A percentile compares a stretch with the other conserved stretches of the same genome.
Conservation (phyloP, 2,329 filamentous ascomycete species). For the Atkinsonella hypoxylon region DNA sequence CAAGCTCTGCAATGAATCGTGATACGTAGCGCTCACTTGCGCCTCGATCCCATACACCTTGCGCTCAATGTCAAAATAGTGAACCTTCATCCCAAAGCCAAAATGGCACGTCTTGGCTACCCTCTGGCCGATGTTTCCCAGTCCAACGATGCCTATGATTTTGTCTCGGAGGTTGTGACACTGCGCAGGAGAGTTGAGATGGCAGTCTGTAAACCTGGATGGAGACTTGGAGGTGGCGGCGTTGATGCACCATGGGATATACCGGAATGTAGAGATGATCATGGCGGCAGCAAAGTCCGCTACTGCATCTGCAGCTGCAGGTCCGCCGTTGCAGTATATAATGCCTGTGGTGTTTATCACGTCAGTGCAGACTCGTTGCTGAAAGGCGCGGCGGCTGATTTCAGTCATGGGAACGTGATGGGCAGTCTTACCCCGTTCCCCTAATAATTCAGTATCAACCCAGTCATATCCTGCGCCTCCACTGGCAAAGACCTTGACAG, state of each 20-base stretch:
- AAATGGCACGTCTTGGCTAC: conserved; percentile 41
- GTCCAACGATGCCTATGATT: conserved; percentile 53
- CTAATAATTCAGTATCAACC: conserved; percentile 50
- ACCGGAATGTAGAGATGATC: conserved; percentile 57
- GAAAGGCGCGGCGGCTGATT: too few species aligned
- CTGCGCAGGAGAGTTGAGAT: conserved; percentile 43
- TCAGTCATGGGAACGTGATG: neutral
- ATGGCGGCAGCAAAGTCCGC: conserved; percentile 60
- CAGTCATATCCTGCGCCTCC: conserved; percentile 57
- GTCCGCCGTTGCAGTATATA: conserved; percentile 61
- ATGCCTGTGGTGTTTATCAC: conserved; percentile 30
- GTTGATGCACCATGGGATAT: conserved; percentile 50
- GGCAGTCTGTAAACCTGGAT: conserved; percentile 41
- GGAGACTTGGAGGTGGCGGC: conserved; percentile 34
- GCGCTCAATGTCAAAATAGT: conserved; percentile 48
- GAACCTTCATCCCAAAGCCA: conserved; percentile 55
- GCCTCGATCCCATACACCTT: conserved; percentile 31
- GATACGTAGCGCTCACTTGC: conserved; percentile 34
- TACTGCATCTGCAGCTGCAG: conserved; percentile 59
- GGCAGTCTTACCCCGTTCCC: conserved; percentile 36
- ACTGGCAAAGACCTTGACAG: conserved; percentile 49
- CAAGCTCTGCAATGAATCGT: conserved; percentile 38
- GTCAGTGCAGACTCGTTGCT: too few species aligned
- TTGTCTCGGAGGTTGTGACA: conserved; percentile 53
- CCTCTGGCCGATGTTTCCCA: conserved; percentile 53